Conservation (phyloP, 352 stramenopile genomes). For the Phytophthora citrophthora region DNA sequence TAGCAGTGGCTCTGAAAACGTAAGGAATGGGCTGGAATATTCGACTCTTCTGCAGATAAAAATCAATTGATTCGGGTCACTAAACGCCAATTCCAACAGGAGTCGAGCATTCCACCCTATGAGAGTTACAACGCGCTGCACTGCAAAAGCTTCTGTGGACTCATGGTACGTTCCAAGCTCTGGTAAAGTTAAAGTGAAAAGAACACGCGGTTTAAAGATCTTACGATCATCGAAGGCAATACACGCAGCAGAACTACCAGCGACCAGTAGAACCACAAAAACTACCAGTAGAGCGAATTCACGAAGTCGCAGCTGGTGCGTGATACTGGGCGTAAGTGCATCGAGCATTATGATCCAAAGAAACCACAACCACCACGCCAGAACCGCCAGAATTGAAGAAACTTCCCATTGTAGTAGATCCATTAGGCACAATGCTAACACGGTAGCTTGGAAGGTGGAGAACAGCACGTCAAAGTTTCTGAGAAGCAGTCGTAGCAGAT, state of each 20-base stretch:
- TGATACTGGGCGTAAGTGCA: slow-evolving; percentile 45
- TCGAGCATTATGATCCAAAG: slow-evolving; percentile 55
- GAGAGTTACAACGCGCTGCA: slow-evolving; percentile 33
- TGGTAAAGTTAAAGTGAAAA: slow-evolving; percentile 10
- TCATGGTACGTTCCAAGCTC: slow-evolving; percentile 8
- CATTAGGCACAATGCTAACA: slow-evolving; percentile 31
- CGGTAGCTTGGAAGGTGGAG: slow-evolving; percentile 20
- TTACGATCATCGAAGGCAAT: slow-evolving; percentile 12
- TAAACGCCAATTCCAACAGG: slow-evolving; percentile 12
- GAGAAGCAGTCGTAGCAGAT: slow-evolving; percentile 24
- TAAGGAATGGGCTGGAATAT: slow-evolving; percentile 25
- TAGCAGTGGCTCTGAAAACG: slow-evolving; percentile 17
- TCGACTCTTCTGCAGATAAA: slow-evolving; percentile 30
- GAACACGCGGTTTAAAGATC: slow-evolving; percentile 19
- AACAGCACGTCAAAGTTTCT: slow-evolving; percentile 38
- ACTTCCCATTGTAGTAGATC: slow-evolving; percentile 45
- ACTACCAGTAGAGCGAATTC: slow-evolving; percentile 10
- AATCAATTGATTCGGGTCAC: slow-evolving; percentile 18
- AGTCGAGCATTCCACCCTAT: slow-evolving; percentile 29
- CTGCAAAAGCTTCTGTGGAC: slow-evolving; percentile 9
- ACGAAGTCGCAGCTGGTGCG: slow-evolving; percentile 7
- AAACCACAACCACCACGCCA: slow-evolving; percentile 58
- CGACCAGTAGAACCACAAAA: slow-evolving; percentile 12
- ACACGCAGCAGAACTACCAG: slow-evolving; percentile 3
- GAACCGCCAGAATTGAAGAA: slow-evolving; percentile 35